Percentiles rank a stretch among this genome's conserved stretches.
Conservation (phyloP, 768 basidiomycete species). For the Neoboletus subvelutipes region DNA sequence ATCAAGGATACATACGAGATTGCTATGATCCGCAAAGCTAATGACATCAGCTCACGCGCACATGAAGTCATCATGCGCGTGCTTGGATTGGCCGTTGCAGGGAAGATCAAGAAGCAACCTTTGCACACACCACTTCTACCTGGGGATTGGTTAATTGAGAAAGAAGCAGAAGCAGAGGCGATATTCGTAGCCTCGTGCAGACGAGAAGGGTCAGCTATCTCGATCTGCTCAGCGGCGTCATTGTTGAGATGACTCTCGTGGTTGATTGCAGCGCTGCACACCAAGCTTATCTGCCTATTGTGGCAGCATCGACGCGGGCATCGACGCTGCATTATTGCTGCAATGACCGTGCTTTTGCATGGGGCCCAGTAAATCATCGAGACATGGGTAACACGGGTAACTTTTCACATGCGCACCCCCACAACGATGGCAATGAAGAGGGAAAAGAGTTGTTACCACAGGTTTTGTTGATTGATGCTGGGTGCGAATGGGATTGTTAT, state of each 20-base stretch:
- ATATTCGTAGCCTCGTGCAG: conserved; percentile 90
- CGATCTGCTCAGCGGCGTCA: not conserved
- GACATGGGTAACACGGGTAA: conserved; percentile 54
- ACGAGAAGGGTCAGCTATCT: conserved; percentile 68
- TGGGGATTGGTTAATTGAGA: conserved; percentile 85
- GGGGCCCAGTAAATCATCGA: conserved; percentile 66
- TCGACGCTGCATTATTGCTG: conserved; percentile 94
- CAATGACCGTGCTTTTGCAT: conserved; percentile 84
- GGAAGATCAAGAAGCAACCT: conserved; percentile 47
- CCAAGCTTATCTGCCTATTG: conserved; percentile 92
- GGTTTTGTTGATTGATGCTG: conserved; percentile 90
- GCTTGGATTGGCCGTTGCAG: conserved; percentile 70
- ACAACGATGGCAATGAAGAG: not conserved
- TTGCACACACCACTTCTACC: conserved; percentile 54
- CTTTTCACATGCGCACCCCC: conserved; percentile 40
- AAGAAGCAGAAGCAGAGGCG: conserved; percentile 92
- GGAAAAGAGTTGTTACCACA: conserved; percentile 51
- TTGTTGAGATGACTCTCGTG: not conserved
- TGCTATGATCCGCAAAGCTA: conserved; percentile 71
- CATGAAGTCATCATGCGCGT: conserved; percentile 93
- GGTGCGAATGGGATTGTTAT: conserved; percentile 82
- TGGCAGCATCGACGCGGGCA: conserved; percentile 82
- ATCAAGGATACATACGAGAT: conserved; percentile 79
- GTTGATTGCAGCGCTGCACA: conserved; percentile 58
- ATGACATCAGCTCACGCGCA: conserved; percentile 82